Conservation (phyloP, 2,329 filamentous ascomycete species). For the Scedosporium aurantiacum region DNA sequence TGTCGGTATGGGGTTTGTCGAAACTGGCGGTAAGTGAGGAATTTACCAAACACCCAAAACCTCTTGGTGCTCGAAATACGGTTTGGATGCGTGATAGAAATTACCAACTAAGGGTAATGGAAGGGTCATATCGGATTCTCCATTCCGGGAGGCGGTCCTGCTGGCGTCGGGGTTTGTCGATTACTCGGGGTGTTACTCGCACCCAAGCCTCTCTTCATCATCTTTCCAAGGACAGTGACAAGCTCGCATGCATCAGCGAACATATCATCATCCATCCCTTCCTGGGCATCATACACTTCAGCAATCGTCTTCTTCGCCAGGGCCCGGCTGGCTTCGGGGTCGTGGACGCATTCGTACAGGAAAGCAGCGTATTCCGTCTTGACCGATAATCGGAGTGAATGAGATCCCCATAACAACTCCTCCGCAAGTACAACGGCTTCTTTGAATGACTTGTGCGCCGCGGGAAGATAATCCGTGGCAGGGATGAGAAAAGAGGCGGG, state of each 20-base stretch:
- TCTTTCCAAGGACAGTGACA: constrained; percentile 73
- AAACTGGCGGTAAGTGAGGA: too few species aligned
- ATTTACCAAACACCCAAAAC: too few species aligned
- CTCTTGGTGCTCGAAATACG: too few species aligned
- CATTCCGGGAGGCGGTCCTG: constrained; percentile 24
- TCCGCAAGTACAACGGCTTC: constrained; percentile 68
- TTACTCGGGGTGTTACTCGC: constrained; percentile 24
- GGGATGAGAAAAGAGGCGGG: constrained; percentile 60
- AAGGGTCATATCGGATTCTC: constrained; percentile 28
- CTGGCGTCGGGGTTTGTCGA: constrained; percentile 19
- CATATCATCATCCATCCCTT: constrained; percentile 91
- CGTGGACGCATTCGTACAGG: constrained; percentile 83
- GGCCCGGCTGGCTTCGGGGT: constrained; percentile 62
- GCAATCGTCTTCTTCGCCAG: constrained; percentile 75
- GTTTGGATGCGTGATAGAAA: too few species aligned
- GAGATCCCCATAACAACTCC: constrained; percentile 68
- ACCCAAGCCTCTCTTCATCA: constrained; percentile 66
- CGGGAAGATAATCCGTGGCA: constrained; percentile 67
- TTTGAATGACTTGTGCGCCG: constrained; percentile 70
- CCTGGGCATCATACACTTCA: constrained; percentile 82
- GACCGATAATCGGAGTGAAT: constrained; percentile 78
- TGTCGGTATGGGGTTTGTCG: too few species aligned
- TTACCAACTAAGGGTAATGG: neutral
- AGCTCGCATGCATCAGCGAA: constrained; percentile 86
- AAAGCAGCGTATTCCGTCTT: constrained; percentile 91